phyloP scores from a whole-genome alignment of 805 yeast species.

The Nakazawaea ishiwadae region DNA sequence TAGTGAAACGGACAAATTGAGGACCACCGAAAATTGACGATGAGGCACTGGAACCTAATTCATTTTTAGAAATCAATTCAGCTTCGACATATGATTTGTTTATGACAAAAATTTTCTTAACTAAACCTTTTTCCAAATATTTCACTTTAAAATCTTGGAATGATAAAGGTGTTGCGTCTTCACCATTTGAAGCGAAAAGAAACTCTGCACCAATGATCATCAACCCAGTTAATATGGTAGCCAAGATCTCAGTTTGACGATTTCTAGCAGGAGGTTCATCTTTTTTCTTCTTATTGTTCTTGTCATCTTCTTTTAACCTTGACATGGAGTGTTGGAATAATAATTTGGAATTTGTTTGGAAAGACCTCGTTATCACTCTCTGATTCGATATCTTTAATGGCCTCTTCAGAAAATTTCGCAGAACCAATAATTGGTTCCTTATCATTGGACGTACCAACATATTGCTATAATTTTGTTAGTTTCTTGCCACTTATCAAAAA shows the following conservation, averaged over 20 bases:
- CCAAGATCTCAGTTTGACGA: constrained; percentile 13
- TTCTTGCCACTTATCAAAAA: neutral
- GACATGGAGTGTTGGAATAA: neutral
- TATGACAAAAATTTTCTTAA: constrained; percentile 66
- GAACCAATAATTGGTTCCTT: neutral
- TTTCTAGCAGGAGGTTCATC: constrained; percentile 13
- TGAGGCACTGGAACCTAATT: constrained; percentile 23
- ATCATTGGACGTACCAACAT: constrained; percentile 4
- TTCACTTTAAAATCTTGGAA: constrained; percentile 87
- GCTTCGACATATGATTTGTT: constrained; percentile 76
- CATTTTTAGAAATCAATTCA: constrained; percentile 30
- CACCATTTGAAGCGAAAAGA: neutral
- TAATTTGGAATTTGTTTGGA: neutral
- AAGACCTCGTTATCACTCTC: constrained; percentile 1
- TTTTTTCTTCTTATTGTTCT: constrained; percentile 10
- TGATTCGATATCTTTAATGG: neutral
- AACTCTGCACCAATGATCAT: constrained; percentile 2
- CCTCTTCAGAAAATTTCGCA: too few species aligned
- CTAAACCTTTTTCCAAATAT: constrained; percentile 73
- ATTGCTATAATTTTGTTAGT: neutral
- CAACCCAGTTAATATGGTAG: constrained; percentile 1
- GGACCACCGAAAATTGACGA: constrained; percentile 13
- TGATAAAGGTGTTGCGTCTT: constrained; percentile 44
- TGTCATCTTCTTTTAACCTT: constrained; percentile 1
- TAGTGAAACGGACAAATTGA: constrained; percentile 49